A percentile compares a stretch with the other conserved stretches of the same genome.
Conservation (phyloP, 75 land plant genomes). For the Pseudotsuga menziesii region DNA sequence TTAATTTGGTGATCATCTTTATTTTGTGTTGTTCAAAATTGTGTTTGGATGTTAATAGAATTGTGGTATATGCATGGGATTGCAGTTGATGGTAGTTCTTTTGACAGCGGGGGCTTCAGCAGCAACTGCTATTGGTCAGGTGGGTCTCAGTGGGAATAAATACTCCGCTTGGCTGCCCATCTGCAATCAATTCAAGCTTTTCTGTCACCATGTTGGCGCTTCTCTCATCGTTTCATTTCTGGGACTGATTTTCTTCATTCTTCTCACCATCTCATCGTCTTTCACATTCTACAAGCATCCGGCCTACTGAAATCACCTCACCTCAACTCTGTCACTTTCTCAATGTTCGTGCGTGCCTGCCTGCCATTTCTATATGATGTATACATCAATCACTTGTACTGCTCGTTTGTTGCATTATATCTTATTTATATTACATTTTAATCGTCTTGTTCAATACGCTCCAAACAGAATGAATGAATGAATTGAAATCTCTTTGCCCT, state of each 20-base stretch:
- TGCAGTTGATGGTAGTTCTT: slow-evolving; percentile 29
- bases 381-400: no score
- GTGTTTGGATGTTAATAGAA: background rate
- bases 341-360: no score
- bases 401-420: no score
- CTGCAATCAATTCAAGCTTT: slow-evolving; percentile 29
- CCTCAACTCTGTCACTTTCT: no score
- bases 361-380: no score
- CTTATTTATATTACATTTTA: no score
- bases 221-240: slow-evolving; percentile 28
- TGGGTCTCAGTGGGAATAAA: slow-evolving; percentile 33
- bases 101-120: slow-evolving; percentile 30
- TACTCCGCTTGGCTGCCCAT: slow-evolving; percentile 46
- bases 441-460: no score
- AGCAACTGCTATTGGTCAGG: slow-evolving; percentile 25
- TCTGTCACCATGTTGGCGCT: slow-evolving; percentile 32
- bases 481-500: no score
- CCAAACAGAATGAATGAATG: no score
- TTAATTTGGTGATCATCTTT: no score
- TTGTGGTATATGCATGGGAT: background rate
- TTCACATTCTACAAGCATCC: slow-evolving; percentile 2
- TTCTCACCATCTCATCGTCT: slow-evolving; percentile 6
- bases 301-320: no score
- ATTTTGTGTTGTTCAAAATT: background rate
- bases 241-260: background rate